Percentiles rank a stretch among this genome's conserved stretches.
phyloP scores from a whole-genome alignment of 2,329 filamentous ascomycete genomes.

The Daldinia sp. region DNA sequence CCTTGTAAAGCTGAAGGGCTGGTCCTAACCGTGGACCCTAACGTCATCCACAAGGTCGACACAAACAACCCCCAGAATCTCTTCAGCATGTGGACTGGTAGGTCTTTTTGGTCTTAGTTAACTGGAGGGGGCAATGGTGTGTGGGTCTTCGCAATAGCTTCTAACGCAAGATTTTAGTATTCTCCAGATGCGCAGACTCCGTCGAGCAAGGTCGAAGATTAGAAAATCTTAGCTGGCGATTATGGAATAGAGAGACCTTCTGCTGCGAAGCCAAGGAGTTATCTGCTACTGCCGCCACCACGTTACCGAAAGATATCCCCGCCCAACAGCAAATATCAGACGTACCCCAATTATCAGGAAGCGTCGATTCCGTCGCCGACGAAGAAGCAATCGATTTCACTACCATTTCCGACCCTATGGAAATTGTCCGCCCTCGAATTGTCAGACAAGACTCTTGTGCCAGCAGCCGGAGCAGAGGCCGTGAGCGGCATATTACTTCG shows the following conservation, averaged over 20 bases:
- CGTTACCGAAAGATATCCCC: constrained; percentile 64
- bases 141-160: constrained; percentile 28
- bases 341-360: constrained; percentile 79
- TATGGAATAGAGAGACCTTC: constrained; percentile 95
- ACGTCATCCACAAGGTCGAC: constrained; percentile 94
- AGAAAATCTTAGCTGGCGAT: constrained; percentile 94
- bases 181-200: constrained; percentile 92
- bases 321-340: constrained; percentile 60
- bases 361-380: constrained; percentile 79
- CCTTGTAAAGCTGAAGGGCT: constrained; percentile 85
- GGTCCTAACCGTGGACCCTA: constrained; percentile 90
- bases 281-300: constrained; percentile 51
- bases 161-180: constrained; percentile 70
- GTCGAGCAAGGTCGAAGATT: constrained; percentile 92
- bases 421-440: constrained; percentile 75
- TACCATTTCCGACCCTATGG: constrained; percentile 65
- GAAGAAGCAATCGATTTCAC: constrained; percentile 73
- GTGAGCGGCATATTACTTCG: constrained; percentile 91
- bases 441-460: constrained; percentile 78
- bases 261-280: constrained; percentile 78
- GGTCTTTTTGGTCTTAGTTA: constrained; percentile 53
- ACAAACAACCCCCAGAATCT: constrained; percentile 92
- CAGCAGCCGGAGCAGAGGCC: constrained; percentile 77
- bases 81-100: constrained; percentile 97
- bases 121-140: constrained; percentile 1